Evolutionary conservation across 768 basidiomycete species (phyloP).

Genomic region (Favolaschia claudopus): DNA sequence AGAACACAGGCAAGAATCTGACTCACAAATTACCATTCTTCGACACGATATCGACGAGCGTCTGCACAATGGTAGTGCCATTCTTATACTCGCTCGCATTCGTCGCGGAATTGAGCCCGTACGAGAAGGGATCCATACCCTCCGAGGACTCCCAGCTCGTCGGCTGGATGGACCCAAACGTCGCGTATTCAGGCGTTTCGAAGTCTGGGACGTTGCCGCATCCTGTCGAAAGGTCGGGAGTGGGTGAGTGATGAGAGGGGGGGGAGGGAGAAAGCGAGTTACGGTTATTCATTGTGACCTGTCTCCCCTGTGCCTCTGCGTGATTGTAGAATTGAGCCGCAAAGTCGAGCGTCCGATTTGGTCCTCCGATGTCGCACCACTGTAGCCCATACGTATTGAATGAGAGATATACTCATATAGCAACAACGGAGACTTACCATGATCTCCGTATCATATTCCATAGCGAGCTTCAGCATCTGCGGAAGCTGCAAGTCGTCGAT

Average conservation of each 20-base stretch:
- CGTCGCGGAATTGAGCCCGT: conserved; percentile 55
- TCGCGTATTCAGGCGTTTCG: conserved; percentile 62
- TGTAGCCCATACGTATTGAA: conserved; percentile 24
- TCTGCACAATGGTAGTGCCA: conserved; percentile 56
- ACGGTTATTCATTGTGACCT: conserved; percentile 54
- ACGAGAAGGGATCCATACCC: conserved; percentile 63
- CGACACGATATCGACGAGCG: conserved; percentile 62
- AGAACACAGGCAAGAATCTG: neutral
- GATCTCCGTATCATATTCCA: conserved; percentile 58
- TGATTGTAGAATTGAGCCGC: conserved; percentile 55
- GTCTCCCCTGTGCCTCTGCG: conserved; percentile 46
- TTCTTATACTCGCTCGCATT: conserved; percentile 54
- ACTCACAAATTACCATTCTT: conserved; percentile 70
- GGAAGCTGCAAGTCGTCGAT: conserved; percentile 57
- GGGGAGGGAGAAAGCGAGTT: neutral
- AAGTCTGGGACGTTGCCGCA: conserved; percentile 61
- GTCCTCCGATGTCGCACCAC: conserved; percentile 68
- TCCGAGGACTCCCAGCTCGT: conserved; percentile 65
- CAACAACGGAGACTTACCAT: conserved; percentile 56
- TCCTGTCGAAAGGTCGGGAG: conserved; percentile 42
- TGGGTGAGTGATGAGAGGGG: neutral
- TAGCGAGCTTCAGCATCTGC: conserved; percentile 58
- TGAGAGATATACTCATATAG: neutral
- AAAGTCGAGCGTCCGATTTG: conserved; percentile 53
- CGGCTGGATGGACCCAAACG: conserved; percentile 54